Base-by-base conservation (phyloP, 2,329 filamentous ascomycete genomes). In the Lachnellula arida region DNA sequence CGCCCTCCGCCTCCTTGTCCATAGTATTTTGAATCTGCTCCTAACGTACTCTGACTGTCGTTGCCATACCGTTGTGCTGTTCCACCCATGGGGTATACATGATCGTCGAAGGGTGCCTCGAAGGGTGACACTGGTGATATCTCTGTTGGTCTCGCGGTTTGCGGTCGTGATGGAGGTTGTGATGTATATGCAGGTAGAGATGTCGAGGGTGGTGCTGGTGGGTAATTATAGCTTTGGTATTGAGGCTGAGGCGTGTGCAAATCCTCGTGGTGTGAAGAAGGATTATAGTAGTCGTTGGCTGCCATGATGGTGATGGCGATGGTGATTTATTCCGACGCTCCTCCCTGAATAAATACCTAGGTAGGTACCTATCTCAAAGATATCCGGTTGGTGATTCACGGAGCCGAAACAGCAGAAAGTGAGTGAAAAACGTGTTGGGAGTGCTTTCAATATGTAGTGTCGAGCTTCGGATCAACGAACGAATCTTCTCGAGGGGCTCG, bases 31-130 rank as follows among this genome's bases (percentile, higher is more conserved):
- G 81, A 80, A 63, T 87, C 82, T 60, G 79, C 78, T 52, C 80
- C 74, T 49, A 74, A 68, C 43, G 68, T 68, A 53, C 56, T 66
- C 61, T 64, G 72, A 62, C 68, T 72, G 28, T 59, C 53, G 23
- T 44, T 48, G 23, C 48, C 54, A 70, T 68, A 44, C 53, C 63
- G 60, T 49, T 57, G 51, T 57, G 53, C 46, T 3, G 51, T 68
- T 77, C 77, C 34, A 48, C 57, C 49, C 50, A 79, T 74, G 54
- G 84, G 82, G 67, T 88, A 87, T 55, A 79, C 78, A 72, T 85
- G 76, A 69, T 88, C 85, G 71, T 87, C 84, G 69, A 88, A 88
- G 54, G 85, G 81, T 48, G 80, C 81, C 53, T 84, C 81, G 68
- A 87, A 87, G 9, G 85, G 84, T 19, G 82, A 80, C 17, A 79